Base-by-base conservation (phyloP, 2,329 filamentous ascomycete species). In the Penicillium sclerotigenum region DNA sequence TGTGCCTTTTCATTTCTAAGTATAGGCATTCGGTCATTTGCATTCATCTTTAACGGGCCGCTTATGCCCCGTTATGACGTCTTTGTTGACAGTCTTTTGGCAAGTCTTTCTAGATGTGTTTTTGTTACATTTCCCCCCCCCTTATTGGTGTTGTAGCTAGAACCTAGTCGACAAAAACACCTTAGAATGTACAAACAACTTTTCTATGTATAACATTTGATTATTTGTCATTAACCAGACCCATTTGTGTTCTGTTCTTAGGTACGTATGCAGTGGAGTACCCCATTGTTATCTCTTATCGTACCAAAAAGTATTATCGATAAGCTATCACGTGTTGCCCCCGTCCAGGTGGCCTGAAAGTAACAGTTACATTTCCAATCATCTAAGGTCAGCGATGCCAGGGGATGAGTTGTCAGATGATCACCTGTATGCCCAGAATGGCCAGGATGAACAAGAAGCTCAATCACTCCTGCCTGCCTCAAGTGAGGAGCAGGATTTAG, bases 371-470 rank as follows among this genome's bases (percentile, higher is more conserved):
- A 31, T 41, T 52, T 46, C 7, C 20, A 40, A 56, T 41, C 46
- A 52, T 41, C 22, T 16, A 67, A 47, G 62, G 61, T 69, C 69
- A 74, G 73, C 69, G 64, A 77, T 77, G 75, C 69, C 71, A 64
- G 67, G 66, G 66, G 73, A 73, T 71, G 73, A 76, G 65, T 67
- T 62, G 67, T 62, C 62, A 49, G 60, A 68, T 65, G 65, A 64
- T 67, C 67, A 67, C 57, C 61, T 68, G 62, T 64, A 64, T 68
- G 72, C 68, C 56, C 64, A 59, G 54, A 57, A 67, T 62, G 67
- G 61, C 54, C 62, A 62, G 53, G 57, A 65, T 54, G 67, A 63
- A 46, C 60, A 68, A 37, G 73, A 75, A 64, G 65, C 65, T 31
- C 69, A 68, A 46, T 65, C 65, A 43, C 65, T 76, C 33, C 66